Evolutionary conservation across 106 monocot species (phyloP), one percentile per base, ranked within the genome.

Genomic region (Allium sativum): DNA sequence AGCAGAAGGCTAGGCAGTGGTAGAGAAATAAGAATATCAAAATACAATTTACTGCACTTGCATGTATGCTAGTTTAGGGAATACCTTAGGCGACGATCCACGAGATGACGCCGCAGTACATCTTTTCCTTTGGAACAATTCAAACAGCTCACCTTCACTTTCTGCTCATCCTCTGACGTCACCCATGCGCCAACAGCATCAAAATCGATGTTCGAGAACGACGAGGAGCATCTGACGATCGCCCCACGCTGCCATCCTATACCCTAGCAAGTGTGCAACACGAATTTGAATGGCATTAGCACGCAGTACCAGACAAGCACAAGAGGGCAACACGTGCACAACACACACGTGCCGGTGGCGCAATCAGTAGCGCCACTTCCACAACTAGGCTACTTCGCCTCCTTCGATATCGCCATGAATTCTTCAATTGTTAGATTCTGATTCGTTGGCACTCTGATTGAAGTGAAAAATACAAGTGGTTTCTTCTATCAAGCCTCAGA

Each of bases 271-370:
- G 65, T 31, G 10, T 61, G 51, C 42, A 66, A 53, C 44, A 48
- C 71, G 31, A 54, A 9, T 13, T 12, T 9, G 66, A 52, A 22
- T 8, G 76, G 76, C 21, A 71, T 7, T 60, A 60, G 53, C 65
- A 77, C 47, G 71, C 65, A 66, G 66, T 66, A 71, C 77, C 65
- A 71, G 60, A 77, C 42, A 21, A 77, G 17, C 14, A 65, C 20
- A 0, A 71, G 66, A 52, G 70, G 66, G 77, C 77, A 77, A 71
- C 77, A 77, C 53, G 71, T 47, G 77, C 70, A 77, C 21, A 77
- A 71, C 65, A 53, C 66, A 60, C 65, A 77, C 6, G 53, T 46
- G 52, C 53, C 43, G 46, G 55, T 53, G 10, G 71, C 71, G 66
- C 71, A 70, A 53, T 65, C 70, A 10, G 53, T 59, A 15, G 61